These are phyloP conservation scores for Flaveria linearis DNA, from an alignment of 129 eudicot species.

Conservation along the genomic window DNA sequence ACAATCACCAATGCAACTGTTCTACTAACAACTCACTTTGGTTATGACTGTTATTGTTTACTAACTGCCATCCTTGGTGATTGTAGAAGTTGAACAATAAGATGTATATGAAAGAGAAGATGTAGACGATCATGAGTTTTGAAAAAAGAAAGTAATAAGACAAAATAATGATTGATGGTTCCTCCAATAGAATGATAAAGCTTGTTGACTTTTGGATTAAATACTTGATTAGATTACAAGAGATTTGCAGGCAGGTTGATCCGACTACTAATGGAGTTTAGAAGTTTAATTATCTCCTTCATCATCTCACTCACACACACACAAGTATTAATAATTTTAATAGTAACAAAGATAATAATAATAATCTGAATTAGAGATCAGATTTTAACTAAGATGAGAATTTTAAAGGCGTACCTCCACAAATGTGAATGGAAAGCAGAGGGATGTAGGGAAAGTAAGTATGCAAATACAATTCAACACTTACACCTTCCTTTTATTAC, in stretches of 20 bases:
- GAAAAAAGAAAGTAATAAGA: too few species aligned
- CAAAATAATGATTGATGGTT: constrained; percentile 6
- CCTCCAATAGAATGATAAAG: not conserved
- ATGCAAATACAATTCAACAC: not conserved
- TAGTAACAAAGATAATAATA: not conserved
- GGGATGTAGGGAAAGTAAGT: not conserved
- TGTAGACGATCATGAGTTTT: too few species aligned
- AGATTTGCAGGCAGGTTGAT: not conserved
- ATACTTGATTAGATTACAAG: not conserved
- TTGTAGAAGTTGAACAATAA: too few species aligned
- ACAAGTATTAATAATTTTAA: not conserved
- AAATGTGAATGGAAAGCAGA: not conserved
- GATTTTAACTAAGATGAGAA: not conserved
- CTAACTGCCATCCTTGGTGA: too few species aligned
- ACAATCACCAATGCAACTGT: too few species aligned
- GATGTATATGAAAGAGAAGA: too few species aligned
- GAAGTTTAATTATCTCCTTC: not conserved
- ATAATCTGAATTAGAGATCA: not conserved
- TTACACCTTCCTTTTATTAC: too few species aligned
- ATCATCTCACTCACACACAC: not conserved
- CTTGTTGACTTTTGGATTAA: constrained; percentile 1
- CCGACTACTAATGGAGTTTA: too few species aligned
- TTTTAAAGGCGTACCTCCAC: not conserved
- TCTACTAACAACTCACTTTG: too few species aligned
- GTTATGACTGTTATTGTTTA: too few species aligned